phyloP scores from a whole-genome alignment of 441 rosid genomes.

The Melianthus villosus region DNA sequence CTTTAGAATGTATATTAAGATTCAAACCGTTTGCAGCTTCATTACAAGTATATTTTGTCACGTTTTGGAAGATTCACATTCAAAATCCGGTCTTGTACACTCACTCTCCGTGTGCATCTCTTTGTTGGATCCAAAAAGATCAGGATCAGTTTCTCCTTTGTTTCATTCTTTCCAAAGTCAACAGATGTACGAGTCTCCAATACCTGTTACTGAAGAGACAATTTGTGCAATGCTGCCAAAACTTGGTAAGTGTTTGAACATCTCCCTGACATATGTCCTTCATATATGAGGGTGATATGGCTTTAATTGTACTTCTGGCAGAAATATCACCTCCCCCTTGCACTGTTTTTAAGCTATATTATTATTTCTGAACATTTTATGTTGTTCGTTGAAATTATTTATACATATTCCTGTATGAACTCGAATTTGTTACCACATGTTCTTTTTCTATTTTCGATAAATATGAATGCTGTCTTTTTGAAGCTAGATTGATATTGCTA shows the following conservation, averaged over 20 bases:
- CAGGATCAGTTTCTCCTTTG: conserved; percentile 48
- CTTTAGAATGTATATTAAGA: too few relatives aligned
- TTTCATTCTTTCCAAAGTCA: conserved; percentile 78
- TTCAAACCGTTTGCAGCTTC: conserved; percentile 33
- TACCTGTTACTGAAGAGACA: conserved; percentile 70
- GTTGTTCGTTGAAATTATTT: neutral
- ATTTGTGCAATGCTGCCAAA: conserved; percentile 82
- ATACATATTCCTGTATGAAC: neutral
- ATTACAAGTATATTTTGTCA: conserved; percentile 78
- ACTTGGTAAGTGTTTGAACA: conserved; percentile 40
- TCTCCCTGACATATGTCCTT: conserved; percentile 1
- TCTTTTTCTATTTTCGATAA: neutral
- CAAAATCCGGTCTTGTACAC: conserved; percentile 83
- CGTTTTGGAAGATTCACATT: conserved; percentile 78
- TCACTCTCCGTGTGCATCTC: conserved; percentile 93
- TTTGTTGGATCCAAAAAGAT: conserved; percentile 79
- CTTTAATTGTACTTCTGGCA: neutral
- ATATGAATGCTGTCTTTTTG: too few relatives aligned
- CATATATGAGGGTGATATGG: neutral
- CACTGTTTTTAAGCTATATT: neutral
- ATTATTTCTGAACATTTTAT: neutral
- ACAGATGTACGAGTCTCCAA: conserved; percentile 63
- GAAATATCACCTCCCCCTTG: neutral
- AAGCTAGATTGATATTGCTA: too few relatives aligned
- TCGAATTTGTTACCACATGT: neutral